Evolutionary conservation across 352 stramenopile genomes (phyloP), one percentile per base, ranked within the genome.

Genomic region (Peronospora farinosa): DNA sequence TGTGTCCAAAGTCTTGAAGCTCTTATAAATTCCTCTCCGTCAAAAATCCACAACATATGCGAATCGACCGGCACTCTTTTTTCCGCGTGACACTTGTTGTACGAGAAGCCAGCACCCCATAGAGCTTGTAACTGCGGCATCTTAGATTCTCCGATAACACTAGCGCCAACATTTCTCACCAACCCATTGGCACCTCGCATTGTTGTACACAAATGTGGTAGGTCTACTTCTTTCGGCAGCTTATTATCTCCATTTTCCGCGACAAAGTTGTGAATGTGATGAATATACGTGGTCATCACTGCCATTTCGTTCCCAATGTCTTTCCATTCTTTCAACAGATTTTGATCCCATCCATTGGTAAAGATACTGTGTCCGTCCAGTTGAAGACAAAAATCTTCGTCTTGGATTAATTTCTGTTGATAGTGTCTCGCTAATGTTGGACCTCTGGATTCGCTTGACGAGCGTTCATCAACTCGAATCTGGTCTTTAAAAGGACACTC

Each of bases 301-400:
- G 79, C 83, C 83, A 91, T 93, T 31, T 93, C 83, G 51, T 93
- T 93, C 49, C 75, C 58, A 8, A 88, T 58, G 8, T 71, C 69
- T 47, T 62, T 83, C 83, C 79, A 93, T 23, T 93, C 79, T 25
- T 64, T 60, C 27, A 93, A 16, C 1, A 93, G 21, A 40, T 86
- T 74, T 16, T 82, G 62, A 48, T 93, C 83, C 83, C 83, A 93
- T 7, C 71, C 54, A 59, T 90, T 91, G 17, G 83, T 91, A 46
- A 93, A 93, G 57, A 93, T 86, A 33, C 74, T 88, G 65, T 93
- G 83, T 4, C 78, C 78, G 30, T 93, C 83, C 5, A 93, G 64
- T 49, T 91, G 79, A 21, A 93, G 72, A 60, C 82, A 93, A 38
- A 93, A 93, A 49, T 90, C 83, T 36, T 93, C 74, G 35, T 85